Base-by-base conservation (phyloP, 1,284 basidiomycete genomes). In the Tylopilus sp. region DNA sequence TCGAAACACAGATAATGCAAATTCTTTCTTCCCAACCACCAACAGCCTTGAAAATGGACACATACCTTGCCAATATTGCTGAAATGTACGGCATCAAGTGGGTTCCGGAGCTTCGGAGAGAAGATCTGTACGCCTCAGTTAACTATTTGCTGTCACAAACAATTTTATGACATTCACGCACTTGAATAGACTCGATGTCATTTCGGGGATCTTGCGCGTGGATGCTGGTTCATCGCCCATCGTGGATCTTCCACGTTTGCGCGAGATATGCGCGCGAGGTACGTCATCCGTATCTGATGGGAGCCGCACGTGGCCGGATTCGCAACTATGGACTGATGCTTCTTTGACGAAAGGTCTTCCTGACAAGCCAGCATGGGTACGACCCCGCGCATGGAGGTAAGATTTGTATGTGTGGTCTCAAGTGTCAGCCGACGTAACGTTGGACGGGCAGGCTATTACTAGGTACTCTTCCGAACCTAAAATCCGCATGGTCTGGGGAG, bases 331-430 rank as follows among this genome's bases (percentile, higher is more conserved):
- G 11, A 36, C 33, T 50, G 26, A 62, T 26, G 33, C 52, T 36
- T 48, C 33, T 36, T 53, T 48, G 50, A 44, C 44, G 11, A 37
- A 57, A 88, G 85, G 85, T 50, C 76, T 88, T 41, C 84, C 86
- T 46, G 77, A 83, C 55, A 73, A 84, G 57, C 86, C 85, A 30
- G 67, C 75, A 14, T 88, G 85, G 83, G 70, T 88, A 50, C 76
- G 85, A 43, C 82, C 85, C 29, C 74, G 83, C 45, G 73, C 85
- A 57, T 88, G 85, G 85, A 84, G 80, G 85, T 85, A 54, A 65
- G 82, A 18, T 26, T 35, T 20, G 21, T 37, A 14, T n/a, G 7
- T 1, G 3, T 1, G 26, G 24, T 34, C 33, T 18, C 40, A n/a
- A 20, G 9, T 8, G 8, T 14, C 10, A 44, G 26, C 46, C 42